phyloP scores from a whole-genome alignment of 2,329 filamentous ascomycete species.

The Fusarium sp. region DNA sequence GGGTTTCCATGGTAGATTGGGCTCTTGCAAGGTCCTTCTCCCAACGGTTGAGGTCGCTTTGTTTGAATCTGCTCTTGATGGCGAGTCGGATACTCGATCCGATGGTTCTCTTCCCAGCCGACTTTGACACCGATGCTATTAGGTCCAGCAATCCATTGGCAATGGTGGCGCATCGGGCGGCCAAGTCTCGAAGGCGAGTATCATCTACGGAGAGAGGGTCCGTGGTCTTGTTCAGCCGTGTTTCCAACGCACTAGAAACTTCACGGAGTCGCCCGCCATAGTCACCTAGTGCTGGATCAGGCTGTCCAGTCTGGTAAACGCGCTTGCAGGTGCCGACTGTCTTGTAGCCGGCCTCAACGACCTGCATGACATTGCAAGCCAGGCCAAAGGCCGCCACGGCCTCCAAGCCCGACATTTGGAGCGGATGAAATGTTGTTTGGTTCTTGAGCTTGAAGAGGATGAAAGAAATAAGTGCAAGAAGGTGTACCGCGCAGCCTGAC shows the following conservation, averaged over 20 bases:
- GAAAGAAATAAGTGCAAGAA: neutral
- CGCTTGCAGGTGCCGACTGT: neutral
- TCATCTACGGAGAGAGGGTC: neutral
- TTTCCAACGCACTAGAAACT: neutral
- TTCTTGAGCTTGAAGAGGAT: neutral
- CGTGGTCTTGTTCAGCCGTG: neutral
- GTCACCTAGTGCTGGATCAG: neutral
- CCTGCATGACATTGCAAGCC: neutral
- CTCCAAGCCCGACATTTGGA: neutral
- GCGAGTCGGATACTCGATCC: neutral
- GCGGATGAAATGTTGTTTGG: neutral
- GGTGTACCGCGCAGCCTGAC: neutral
- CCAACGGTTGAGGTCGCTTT: neutral
- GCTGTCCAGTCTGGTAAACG: neutral
- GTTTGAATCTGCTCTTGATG: neutral
- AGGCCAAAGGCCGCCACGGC: neutral
- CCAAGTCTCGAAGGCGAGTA: neutral
- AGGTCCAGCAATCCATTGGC: neutral
- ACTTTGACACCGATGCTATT: neutral
- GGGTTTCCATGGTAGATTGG: neutral
- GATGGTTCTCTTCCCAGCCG: neutral
- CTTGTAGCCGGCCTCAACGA: neutral
- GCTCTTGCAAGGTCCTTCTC: neutral
- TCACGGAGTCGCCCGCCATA: rapidly evolving
- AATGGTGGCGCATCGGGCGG: neutral